Base-by-base conservation (phyloP, 805 yeast genomes). In the Starmera amethionina region DNA sequence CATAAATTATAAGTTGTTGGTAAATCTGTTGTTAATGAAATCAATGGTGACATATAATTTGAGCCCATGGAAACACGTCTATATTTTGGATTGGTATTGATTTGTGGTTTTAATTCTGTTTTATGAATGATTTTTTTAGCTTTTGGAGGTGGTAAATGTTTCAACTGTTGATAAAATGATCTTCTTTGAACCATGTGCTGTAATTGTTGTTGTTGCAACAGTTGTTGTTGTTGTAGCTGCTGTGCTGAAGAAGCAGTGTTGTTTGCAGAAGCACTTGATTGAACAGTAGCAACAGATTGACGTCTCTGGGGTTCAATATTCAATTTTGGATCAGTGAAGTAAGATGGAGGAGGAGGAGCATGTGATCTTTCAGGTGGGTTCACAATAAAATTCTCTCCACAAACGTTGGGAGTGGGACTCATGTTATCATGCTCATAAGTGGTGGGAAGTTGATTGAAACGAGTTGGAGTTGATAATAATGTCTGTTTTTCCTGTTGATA, bases 1-100 rank as follows among this genome's bases (percentile, higher is more conserved):
- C 97, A 90, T 41, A 90, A 72, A 9, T 83, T 68, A 59, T 84
- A 93, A 0, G 96, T 82, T 16, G 88, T 77, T 2, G 90, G 72
- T 38, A 93, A 64, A 37, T 83, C 77, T 4, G 79, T 72, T 0
- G 96, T 84, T 43, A 90, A 65, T 0, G 95, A 95, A 42, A 73
- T 67, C 19, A 85, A 68, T 1, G 98, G 98, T 5, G 93, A 82
- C 4, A 83, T 75, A 42, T 75, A 79, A 14, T 70, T 65, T 3
- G 81, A 70, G 34, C 78, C 72, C 37, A 77, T 68, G 0, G 86
- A 77, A 9, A 86, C 82, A 42, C 93, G 64, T 46, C 93, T 65
- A 51, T 73, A 81, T 59, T 78, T 79, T 3, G 89, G 89, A 38
- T 70, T 73, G n/a, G 61, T 58, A 51, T 82, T 79, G 4, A 71